phyloP scores from a whole-genome alignment of 2,329 filamentous ascomycete species.

The Plenodomus biglobosus region DNA sequence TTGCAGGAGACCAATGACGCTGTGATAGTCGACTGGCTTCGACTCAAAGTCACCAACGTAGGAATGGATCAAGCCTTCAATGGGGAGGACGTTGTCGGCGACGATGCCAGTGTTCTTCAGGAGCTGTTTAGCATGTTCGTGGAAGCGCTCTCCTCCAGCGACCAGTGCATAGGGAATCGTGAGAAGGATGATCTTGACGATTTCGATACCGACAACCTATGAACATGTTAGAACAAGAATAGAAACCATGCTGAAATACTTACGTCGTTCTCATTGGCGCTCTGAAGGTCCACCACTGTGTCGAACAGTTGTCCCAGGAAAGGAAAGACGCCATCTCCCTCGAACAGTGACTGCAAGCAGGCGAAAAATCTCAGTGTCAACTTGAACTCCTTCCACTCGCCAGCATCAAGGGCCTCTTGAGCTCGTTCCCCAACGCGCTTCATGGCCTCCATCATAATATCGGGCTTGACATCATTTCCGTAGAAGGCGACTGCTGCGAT shows the following conservation, averaged over 20 bases:
- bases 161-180: constrained; percentile 84
- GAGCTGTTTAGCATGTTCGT: constrained; percentile 72
- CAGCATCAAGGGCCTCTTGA: constrained; percentile 68
- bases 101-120: constrained; percentile 96
- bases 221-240: neutral
- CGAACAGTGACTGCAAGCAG: constrained; percentile 77
- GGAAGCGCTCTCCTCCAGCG: constrained; percentile 43
- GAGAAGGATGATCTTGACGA: constrained; percentile 94
- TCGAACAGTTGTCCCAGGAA: constrained; percentile 88
- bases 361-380: constrained; percentile 84
- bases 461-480: constrained; percentile 74
- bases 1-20: constrained; percentile 79
- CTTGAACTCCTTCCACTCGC: constrained; percentile 90
- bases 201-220: constrained; percentile 69
- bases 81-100: constrained; percentile 79
- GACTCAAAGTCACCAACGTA: constrained; percentile 67
- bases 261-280: constrained; percentile 88
- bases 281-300: constrained; percentile 89
- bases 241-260: constrained; percentile 41
- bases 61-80: constrained; percentile 84
- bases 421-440: constrained; percentile 61
- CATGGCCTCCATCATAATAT: constrained; percentile 72
- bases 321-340: constrained; percentile 82
- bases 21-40: constrained; percentile 65
- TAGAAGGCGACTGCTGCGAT: constrained; percentile 80